Conservation (phyloP, 2,329 filamentous ascomycete species). For the Botrytis pseudocinerea region DNA sequence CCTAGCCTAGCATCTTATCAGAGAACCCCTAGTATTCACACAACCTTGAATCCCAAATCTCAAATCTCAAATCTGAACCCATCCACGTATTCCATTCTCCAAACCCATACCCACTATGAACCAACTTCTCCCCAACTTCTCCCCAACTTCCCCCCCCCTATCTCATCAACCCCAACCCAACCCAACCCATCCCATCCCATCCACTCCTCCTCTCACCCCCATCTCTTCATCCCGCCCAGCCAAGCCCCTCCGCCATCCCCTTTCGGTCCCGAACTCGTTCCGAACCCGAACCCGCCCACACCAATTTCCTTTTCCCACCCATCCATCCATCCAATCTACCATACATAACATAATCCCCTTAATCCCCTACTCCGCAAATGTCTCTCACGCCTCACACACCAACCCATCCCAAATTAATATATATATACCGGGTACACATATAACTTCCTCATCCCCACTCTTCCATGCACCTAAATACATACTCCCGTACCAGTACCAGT, state of each 20-base stretch:
- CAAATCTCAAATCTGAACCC: background rate
- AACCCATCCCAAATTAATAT: no score
- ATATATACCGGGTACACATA: no score
- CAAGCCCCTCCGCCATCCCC: background rate
- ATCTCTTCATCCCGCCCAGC: background rate
- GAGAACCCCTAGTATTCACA: background rate
- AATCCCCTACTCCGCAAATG: background rate
- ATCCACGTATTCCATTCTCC: background rate
- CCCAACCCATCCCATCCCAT: background rate
- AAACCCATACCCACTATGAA: background rate
- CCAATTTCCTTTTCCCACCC: background rate
- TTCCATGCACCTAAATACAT: background rate
- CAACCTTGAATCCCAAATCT: background rate
- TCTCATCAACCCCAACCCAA: background rate
- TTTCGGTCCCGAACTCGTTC: background rate
- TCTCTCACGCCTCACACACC: background rate
- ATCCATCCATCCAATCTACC: background rate
- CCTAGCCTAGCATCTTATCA: background rate
- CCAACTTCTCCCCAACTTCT: background rate
- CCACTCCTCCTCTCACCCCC: background rate
- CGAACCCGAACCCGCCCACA: background rate
- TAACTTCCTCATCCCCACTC: background rate
- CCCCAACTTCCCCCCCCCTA: background rate
- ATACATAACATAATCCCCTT: background rate
- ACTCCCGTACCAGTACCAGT: no score